Percentiles rank a stretch among this genome's conserved stretches.
These are phyloP conservation scores for Rhododendron simsii DNA, from an alignment of 148 eudicot species.

Conservation along the genomic window DNA sequence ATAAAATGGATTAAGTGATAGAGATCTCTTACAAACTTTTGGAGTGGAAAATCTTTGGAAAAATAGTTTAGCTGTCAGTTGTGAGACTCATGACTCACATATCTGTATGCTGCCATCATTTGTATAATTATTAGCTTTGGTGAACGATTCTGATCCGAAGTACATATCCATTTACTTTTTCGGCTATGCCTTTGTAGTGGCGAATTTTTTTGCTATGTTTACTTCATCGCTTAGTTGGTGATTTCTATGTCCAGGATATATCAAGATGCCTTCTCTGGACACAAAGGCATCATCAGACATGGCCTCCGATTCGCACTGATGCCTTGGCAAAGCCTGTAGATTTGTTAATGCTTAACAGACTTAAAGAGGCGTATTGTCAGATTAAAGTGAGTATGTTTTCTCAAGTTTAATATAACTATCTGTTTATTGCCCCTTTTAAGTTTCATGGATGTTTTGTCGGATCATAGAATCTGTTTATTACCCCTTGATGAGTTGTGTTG, in stretches of 20 bases:
- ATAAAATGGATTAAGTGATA: not conserved
- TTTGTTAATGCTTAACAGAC: constrained; percentile 75
- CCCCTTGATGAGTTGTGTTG: not conserved
- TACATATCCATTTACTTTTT: not conserved
- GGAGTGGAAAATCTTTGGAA: not conserved
- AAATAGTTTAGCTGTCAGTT: not conserved
- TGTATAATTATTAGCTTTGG: not conserved
- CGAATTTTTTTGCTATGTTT: not conserved
- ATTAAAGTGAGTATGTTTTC: constrained; percentile 57
- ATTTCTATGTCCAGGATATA: constrained; percentile 58
- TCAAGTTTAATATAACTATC: not conserved
- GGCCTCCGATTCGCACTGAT: constrained; percentile 98
- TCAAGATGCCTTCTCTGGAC: constrained; percentile 98
- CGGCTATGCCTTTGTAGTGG: not conserved
- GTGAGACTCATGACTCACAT: not conserved
- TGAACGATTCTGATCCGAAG: not conserved
- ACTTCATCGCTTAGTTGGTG: not conserved
- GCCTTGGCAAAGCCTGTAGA: constrained; percentile 79
- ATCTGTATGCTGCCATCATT: not conserved
- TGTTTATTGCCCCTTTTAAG: not conserved
- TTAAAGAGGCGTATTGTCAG: constrained; percentile 82
- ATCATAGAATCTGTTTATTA: not conserved
- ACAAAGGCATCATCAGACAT: constrained; percentile 96
- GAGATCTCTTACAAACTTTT: not conserved
- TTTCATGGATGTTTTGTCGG: not conserved